Conservation (phyloP, 768 basidiomycete genomes). For the Mycena kentingensis region DNA sequence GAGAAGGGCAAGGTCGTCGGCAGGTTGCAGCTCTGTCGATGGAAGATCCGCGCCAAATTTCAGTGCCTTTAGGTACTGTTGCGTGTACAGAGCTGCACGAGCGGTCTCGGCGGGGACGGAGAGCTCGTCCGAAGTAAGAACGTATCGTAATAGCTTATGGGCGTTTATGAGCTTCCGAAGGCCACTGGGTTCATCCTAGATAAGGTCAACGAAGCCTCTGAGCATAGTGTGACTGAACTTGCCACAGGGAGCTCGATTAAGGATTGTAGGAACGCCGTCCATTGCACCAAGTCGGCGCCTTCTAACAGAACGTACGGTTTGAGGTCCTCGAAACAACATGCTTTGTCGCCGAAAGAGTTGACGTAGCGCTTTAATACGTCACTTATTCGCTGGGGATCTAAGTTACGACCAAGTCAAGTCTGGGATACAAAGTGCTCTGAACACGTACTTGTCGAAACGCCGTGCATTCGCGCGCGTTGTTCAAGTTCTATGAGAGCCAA, state of each 20-base stretch:
- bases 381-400: constrained; percentile 49
- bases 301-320: constrained; percentile 61
- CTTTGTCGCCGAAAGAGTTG: constrained; percentile 71
- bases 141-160: constrained; percentile 71
- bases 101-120: constrained; percentile 57
- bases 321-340: constrained; percentile 87
- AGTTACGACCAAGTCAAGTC: constrained; percentile 2
- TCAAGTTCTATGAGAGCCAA: constrained; percentile 80
- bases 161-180: constrained; percentile 74
- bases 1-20: constrained; percentile 81
- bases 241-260: constrained; percentile 50
- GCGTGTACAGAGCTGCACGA: constrained; percentile 53
- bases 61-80: constrained; percentile 68
- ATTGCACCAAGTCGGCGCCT: constrained; percentile 47
- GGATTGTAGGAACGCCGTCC: constrained; percentile 55
- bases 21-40: constrained; percentile 80
- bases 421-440: background rate
- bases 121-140: constrained; percentile 49
- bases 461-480: constrained; percentile 52
- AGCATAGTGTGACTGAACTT: constrained; percentile 23
- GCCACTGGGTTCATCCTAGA: constrained; percentile 51
- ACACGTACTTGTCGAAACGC: constrained; percentile 47
- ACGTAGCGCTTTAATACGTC: constrained; percentile 68
- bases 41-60: constrained; percentile 66
- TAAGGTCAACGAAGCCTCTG: background rate